phyloP scores from a whole-genome alignment of 495 filamentous ascomycete species.

The Rostrohypoxylon terebratum region DNA sequence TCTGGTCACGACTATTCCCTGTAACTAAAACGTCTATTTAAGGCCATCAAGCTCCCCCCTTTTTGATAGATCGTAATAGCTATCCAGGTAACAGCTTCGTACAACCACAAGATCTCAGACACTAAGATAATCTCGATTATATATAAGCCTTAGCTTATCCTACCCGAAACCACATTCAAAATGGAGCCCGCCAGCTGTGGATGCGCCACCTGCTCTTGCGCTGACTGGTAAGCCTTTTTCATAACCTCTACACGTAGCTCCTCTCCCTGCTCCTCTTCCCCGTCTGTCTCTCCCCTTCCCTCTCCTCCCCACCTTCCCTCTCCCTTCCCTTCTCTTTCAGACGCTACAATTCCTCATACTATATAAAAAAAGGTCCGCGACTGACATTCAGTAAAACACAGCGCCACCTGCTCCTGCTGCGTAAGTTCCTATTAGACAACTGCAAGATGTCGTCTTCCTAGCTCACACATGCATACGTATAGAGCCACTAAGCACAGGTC shows the following conservation, averaged over 20 bases:
- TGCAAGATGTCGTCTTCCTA: background rate
- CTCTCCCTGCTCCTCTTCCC: background rate
- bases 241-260: background rate
- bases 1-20: slow-evolving; percentile 12
- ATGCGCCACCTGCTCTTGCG: slow-evolving; percentile 48
- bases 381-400: slow-evolving; percentile 27
- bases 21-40: slow-evolving; percentile 39
- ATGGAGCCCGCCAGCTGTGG: slow-evolving; percentile 46
- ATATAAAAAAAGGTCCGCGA: background rate
- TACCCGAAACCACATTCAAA: slow-evolving; percentile 30
- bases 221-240: slow-evolving; percentile 40
- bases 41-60: slow-evolving; percentile 47
- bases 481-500: slow-evolving; percentile 43
- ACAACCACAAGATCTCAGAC: slow-evolving; percentile 15
- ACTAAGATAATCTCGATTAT: slow-evolving; percentile 14
- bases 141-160: slow-evolving; percentile 37
- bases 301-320: background rate
- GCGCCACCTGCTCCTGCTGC: slow-evolving; percentile 50
- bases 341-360: background rate
- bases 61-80: slow-evolving; percentile 36
- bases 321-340: background rate
- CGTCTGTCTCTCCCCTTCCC: background rate
- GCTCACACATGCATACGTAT: slow-evolving; percentile 29
- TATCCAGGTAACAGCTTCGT: slow-evolving; percentile 27
- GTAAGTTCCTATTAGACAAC: slow-evolving; percentile 36